phyloP scores from a whole-genome alignment of 768 basidiomycete species.

The Lactifluus subvellereus region DNA sequence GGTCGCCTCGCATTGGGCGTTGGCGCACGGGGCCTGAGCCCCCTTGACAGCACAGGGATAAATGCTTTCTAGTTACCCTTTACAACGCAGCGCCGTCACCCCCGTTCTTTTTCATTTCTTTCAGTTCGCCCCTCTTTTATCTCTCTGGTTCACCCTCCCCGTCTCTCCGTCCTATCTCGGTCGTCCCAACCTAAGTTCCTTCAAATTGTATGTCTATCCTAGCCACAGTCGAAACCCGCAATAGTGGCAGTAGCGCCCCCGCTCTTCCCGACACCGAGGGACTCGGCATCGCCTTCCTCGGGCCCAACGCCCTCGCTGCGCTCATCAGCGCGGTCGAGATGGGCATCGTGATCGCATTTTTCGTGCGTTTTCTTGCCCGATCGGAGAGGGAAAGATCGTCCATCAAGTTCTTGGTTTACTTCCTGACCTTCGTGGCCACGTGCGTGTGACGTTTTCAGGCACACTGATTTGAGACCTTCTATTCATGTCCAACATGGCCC shows the following conservation, averaged over 20 bases:
- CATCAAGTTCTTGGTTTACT: conserved; percentile 26
- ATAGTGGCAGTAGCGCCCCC: neutral
- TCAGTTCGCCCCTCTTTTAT: too few species aligned
- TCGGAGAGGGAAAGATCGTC: conserved; percentile 18
- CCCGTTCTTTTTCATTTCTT: too few species aligned
- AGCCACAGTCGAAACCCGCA: neutral
- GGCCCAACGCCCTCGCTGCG: conserved; percentile 22
- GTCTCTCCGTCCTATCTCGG: neutral
- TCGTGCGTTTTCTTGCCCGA: conserved; percentile 26
- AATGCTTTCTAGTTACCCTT: too few species aligned
- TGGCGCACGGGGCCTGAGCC: too few species aligned
- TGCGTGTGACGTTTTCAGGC: conserved; percentile 10
- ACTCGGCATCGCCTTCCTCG: conserved; percentile 23
- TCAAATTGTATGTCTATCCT: neutral
- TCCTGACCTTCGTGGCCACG: conserved; percentile 26
- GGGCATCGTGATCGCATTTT: conserved; percentile 27
- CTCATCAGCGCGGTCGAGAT: conserved; percentile 27
- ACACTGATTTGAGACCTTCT: neutral
- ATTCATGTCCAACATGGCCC: too few species aligned
- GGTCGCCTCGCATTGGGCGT: too few species aligned
- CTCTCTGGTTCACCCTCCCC: too few species aligned
- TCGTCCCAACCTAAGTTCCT: neutral
- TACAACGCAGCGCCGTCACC: too few species aligned
- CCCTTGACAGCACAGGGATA: too few species aligned
- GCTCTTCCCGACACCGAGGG: neutral